phyloP scores from a whole-genome alignment of 371 early-diverging fungal species.

The Rhizopus stolonifer region DNA sequence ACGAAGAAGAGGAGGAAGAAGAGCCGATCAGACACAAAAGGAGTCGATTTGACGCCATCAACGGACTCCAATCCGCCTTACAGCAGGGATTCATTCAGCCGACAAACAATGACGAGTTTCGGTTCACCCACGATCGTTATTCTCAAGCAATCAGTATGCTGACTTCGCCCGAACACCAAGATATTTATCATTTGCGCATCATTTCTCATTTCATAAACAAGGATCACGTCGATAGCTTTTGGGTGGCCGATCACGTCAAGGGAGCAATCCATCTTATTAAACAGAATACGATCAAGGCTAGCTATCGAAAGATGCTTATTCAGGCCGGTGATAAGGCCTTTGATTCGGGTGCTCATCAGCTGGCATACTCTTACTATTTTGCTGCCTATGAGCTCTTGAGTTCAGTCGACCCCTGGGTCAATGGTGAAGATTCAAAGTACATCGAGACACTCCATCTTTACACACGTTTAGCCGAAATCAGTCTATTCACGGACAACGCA shows the following conservation, averaged over 20 bases:
- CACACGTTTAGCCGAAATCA: conserved; percentile 43
- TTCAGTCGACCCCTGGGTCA: conserved; percentile 33
- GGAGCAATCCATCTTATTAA: conserved; percentile 81
- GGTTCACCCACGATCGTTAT: conserved; percentile 47
- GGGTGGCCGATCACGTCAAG: conserved; percentile 73
- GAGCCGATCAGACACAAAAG: not conserved
- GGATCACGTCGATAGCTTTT: conserved; percentile 36
- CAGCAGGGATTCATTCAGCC: conserved; percentile 50
- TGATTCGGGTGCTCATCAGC: conserved; percentile 40
- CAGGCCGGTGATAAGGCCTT: conserved; percentile 48
- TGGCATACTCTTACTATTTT: conserved; percentile 41
- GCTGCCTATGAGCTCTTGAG: conserved; percentile 32
- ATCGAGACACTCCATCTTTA: conserved; percentile 44
- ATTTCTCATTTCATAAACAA: conserved; percentile 38
- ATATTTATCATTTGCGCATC: conserved; percentile 37
- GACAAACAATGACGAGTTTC: conserved; percentile 40
- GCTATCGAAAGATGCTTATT: conserved; percentile 32
- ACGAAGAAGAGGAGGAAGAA: conserved; percentile 3
- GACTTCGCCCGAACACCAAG: conserved; percentile 27
- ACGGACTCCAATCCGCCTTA: conserved; percentile 46
- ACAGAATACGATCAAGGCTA: conserved; percentile 41
- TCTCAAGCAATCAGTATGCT: conserved; percentile 47
- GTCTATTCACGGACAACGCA: conserved; percentile 41
- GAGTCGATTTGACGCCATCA: conserved; percentile 36
- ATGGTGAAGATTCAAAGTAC: conserved; percentile 40